Percentiles rank a stretch among this genome's conserved stretches.
Evolutionary conservation across 169 alveolate genomes (phyloP).

Genomic region (Neospora caninum): DNA sequence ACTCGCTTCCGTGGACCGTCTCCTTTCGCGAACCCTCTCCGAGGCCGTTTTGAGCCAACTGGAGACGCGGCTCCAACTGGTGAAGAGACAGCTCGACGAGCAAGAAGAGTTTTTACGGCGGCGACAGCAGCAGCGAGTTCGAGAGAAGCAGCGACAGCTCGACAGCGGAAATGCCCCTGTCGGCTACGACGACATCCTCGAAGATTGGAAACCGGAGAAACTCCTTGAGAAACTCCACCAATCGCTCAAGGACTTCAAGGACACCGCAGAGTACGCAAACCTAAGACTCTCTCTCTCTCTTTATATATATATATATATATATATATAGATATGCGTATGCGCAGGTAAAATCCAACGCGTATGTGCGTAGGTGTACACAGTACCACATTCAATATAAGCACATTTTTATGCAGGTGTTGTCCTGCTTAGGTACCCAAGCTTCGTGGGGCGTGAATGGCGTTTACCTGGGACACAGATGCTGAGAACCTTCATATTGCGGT

Average conservation of each 20-base stretch:
- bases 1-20: not conserved
- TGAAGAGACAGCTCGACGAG: conserved; percentile 35
- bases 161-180: not conserved
- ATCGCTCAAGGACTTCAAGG: not conserved
- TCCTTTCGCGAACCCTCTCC: not conserved
- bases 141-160: not conserved
- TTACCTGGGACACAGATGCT: too few relatives aligned
- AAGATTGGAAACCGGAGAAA: conserved; percentile 11
- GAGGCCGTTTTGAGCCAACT: not conserved
- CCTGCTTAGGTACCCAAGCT: not conserved
- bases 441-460: too few relatives aligned
- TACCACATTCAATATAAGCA: not conserved
- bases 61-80: conserved; percentile 33
- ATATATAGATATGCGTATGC: too few relatives aligned
- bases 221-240: conserved; percentile 15
- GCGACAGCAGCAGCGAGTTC: conserved; percentile 8
- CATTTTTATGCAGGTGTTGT: not conserved
- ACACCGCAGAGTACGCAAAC: not conserved
- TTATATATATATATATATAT: not conserved
- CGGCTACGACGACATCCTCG: not conserved
- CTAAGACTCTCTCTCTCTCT: not conserved
- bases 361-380: not conserved
- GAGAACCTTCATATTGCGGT: too few relatives aligned
- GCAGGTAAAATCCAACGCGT: not conserved
- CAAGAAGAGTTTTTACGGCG: not conserved